These are phyloP conservation scores for Chlamydomonas applanata DNA, from an alignment of 139 green algal species.

Conservation along the genomic window DNA sequence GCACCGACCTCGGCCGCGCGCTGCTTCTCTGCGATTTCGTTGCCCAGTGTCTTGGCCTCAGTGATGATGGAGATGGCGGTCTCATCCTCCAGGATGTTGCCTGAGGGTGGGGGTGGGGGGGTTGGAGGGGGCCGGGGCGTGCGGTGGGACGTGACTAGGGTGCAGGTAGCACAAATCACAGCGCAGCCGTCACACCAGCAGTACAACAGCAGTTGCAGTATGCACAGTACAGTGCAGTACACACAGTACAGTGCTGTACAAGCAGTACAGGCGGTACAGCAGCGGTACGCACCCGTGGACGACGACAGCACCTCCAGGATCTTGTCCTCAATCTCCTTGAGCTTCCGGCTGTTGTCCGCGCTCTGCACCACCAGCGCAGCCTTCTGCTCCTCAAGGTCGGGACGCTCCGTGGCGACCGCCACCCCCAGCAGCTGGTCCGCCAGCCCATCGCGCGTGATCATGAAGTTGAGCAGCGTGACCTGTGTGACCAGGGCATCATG, in stretches of 20 bases:
- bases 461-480: constrained; percentile 82
- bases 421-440: constrained; percentile 75
- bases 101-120: constrained; percentile 12
- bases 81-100: constrained; percentile 83
- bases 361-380: constrained; percentile 59
- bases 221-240: too few relatives aligned
- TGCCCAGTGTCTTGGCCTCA: constrained; percentile 69
- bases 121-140: too few relatives aligned
- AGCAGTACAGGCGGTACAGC: too few relatives aligned
- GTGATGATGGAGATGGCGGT: constrained; percentile 73
- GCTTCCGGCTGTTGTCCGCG: constrained; percentile 65
- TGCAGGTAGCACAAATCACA: too few relatives aligned
- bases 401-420: constrained; percentile 70
- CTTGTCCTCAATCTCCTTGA: constrained; percentile 79
- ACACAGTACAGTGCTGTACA: too few relatives aligned
- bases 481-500: neutral
- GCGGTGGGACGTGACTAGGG: too few relatives aligned
- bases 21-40: constrained; percentile 77
- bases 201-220: too few relatives aligned
- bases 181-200: too few relatives aligned
- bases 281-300: too few relatives aligned
- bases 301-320: constrained; percentile 62
- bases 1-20: constrained; percentile 28
- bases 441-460: constrained; percentile 74
- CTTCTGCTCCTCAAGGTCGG: constrained; percentile 79